Percentiles rank a stretch among this genome's conserved stretches.
Conservation (phyloP, 352 stramenopile genomes). For the Phytophthora pisi region DNA sequence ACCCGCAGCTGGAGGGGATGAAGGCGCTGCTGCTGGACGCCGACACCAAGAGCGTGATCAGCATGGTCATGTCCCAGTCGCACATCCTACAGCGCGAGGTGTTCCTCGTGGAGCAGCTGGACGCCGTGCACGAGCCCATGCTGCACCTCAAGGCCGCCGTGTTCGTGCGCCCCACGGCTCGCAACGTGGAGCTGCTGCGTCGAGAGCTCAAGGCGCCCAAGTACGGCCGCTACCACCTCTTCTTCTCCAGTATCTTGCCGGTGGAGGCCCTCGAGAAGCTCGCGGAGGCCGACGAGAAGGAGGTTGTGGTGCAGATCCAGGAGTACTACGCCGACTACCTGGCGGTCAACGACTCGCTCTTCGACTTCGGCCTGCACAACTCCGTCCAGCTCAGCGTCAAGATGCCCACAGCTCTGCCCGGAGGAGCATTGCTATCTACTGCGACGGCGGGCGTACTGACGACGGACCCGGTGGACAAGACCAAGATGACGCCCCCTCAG, state of each 20-base stretch:
- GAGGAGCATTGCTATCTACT: conserved; percentile 36
- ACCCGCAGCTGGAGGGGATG: conserved; percentile 93
- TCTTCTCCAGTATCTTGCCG: conserved; percentile 98
- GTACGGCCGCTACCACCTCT: conserved; percentile 99
- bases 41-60: conserved; percentile 95
- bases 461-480: conserved; percentile 40
- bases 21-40: conserved; percentile 97
- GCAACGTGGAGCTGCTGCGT: conserved; percentile 92
- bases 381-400: conserved; percentile 61
- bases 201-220: conserved; percentile 94
- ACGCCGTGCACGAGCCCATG: conserved; percentile 86
- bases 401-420: conserved; percentile 31
- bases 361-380: conserved; percentile 94
- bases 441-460: conserved; percentile 57
- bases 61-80: conserved; percentile 96
- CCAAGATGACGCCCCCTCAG: conserved; percentile 32
- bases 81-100: conserved; percentile 96
- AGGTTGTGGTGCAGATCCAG: conserved; percentile 95
- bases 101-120: conserved; percentile 95
- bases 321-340: conserved; percentile 99
- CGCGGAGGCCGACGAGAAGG: conserved; percentile 95
- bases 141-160: conserved; percentile 95
- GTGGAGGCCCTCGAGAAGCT: conserved; percentile 95
- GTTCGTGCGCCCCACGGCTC: conserved; percentile 93
- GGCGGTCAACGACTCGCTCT: conserved; percentile 97